phyloP scores from a whole-genome alignment of 2,329 filamentous ascomycete genomes.

The Ceratocystis variospora region DNA sequence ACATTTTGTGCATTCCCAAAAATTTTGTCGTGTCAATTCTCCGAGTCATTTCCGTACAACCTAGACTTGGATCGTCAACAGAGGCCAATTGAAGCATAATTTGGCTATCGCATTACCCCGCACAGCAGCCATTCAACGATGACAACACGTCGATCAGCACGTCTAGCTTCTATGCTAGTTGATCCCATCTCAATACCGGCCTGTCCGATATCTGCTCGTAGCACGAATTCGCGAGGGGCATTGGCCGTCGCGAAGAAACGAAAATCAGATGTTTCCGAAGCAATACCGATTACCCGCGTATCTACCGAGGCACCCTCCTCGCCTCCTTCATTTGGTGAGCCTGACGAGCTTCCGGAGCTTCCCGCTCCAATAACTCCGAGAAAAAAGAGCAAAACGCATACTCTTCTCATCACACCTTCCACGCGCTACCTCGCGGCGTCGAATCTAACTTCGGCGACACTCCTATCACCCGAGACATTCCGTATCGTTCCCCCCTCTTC shows the following conservation, averaged over 20 bases:
- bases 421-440: constrained; percentile 48
- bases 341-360: background rate
- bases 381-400: constrained; percentile 23
- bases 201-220: background rate
- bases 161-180: constrained; percentile 7
- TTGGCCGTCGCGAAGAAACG: background rate
- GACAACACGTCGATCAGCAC: constrained; percentile 9
- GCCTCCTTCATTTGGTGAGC: background rate
- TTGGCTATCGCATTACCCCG: background rate
- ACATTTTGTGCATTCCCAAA: background rate
- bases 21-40: background rate
- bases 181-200: background rate
- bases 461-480: constrained; percentile 59
- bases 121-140: background rate
- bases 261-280: background rate
- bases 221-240: background rate
- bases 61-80: background rate
- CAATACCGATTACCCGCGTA: background rate
- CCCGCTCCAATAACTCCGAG: background rate
- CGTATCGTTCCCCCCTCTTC: constrained; percentile 39
- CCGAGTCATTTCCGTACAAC: background rate
- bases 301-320: background rate
- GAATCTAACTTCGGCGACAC: constrained; percentile 51
- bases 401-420: constrained; percentile 27
- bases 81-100: background rate